Base-by-base conservation (phyloP, 345 rosid genomes). In the Hypericum androsaemum region DNA sequence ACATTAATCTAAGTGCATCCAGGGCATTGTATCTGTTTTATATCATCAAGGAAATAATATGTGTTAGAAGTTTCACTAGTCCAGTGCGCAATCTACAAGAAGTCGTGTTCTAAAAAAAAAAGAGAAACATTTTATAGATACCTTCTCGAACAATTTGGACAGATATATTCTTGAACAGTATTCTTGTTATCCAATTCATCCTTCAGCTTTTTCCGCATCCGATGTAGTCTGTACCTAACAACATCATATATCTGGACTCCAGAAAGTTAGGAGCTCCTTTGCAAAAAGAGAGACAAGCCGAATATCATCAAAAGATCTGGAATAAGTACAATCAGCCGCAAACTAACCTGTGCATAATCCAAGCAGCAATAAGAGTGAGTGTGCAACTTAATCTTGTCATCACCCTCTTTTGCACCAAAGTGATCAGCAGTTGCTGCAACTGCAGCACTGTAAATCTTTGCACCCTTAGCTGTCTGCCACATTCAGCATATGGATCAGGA, bases 321-420 rank as follows among this genome's bases (percentile, higher is more conserved):
- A 8, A 32, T 37, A 16, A 9, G 11, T 40, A 42, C 2, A 44
- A 11, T 58, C 35, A 51, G 54, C 49, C 54, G 58, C 54, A 53
- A 41, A 54, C 56, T 39, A 47, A 84, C 98, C 81, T 84, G 95
- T 43, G 80, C 70, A 78, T 92, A 92, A 70, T 92, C 88, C 36
- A 88, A 76, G 72, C 96, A 85, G 66, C 95, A 88, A 60, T 92
- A 92, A 6, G 94, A 83, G 59, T 85, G 95, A 5, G 94, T 83
- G 56, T 88, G 94, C 59, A 80, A 54, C 77, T 92, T 92, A 65
- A 78, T 65, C 74, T 87, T 90, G 59, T 87, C 96, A 10, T 81
- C 96, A 47, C 87, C 89, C 66, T 84, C 83, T 57, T 72, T 84
- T 37, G 41, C 59, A 51, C 11, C 40, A 12, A 63, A 79, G 53